Conservation (phyloP, 495 filamentous ascomycete genomes). For the Aspergillus wentii region DNA sequence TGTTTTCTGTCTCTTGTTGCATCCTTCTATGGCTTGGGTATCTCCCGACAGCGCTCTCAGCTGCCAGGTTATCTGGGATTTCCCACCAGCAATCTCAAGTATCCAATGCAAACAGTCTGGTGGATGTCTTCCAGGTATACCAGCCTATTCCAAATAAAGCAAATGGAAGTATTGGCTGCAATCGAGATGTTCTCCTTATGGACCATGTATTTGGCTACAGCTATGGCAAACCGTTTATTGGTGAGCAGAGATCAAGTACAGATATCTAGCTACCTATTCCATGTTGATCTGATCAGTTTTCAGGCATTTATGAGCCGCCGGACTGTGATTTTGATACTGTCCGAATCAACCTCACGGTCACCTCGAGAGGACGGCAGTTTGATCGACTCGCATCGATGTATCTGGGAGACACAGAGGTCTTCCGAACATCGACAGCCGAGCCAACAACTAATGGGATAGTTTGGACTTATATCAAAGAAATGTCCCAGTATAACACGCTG, state of each 20-base stretch:
- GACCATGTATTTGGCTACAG: conserved; percentile 68
- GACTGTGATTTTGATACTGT: conserved; percentile 72
- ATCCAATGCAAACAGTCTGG: too few species aligned
- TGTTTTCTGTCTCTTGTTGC: not conserved
- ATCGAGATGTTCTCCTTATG: conserved; percentile 53
- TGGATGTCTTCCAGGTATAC: conserved; percentile 65
- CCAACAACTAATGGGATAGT: conserved; percentile 66
- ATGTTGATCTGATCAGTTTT: not conserved
- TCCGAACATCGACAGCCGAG: conserved; percentile 83
- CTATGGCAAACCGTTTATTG: conserved; percentile 76
- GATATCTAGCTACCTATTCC: not conserved
- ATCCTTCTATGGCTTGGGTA: conserved; percentile 2
- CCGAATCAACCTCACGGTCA: conserved; percentile 76
- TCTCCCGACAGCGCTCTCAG: conserved; percentile 7
- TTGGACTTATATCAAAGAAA: conserved; percentile 79
- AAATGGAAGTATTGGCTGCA: conserved; percentile 42
- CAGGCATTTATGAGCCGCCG: conserved; percentile 66
- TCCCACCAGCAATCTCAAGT: too few species aligned
- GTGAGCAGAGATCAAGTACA: conserved; percentile 42
- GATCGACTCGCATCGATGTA: conserved; percentile 79
- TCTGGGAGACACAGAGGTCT: conserved; percentile 75
- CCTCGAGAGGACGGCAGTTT: conserved; percentile 69
- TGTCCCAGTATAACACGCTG: conserved; percentile 67
- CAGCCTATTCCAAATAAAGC: conserved; percentile 51
- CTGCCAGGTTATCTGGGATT: conserved; percentile 29